phyloP scores from a whole-genome alignment of 208 protist genomes.

The Trypanosoma boissoni region DNA sequence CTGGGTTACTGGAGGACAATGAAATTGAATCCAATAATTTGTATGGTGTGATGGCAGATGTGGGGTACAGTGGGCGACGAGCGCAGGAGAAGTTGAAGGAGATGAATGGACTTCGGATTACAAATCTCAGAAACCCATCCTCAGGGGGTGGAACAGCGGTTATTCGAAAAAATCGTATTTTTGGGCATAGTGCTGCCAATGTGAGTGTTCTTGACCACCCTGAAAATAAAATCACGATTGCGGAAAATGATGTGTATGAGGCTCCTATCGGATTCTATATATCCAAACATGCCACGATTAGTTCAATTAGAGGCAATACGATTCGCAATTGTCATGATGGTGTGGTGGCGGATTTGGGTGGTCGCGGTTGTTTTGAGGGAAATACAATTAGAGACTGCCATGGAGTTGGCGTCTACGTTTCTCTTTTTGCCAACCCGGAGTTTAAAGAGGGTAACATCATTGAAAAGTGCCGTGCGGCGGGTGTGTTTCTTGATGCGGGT shows the following conservation, averaged over 20 bases:
- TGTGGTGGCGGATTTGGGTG: slow-evolving; percentile 45
- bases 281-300: slow-evolving; percentile 37
- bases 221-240: slow-evolving; percentile 28
- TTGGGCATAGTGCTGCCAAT: slow-evolving; percentile 55
- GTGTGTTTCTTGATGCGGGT: slow-evolving; percentile 65
- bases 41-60: slow-evolving; percentile 67
- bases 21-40: slow-evolving; percentile 60
- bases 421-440: slow-evolving; percentile 40
- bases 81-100: slow-evolving; percentile 32
- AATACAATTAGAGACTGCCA: slow-evolving; percentile 70
- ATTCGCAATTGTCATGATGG: slow-evolving; percentile 77
- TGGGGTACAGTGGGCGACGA: slow-evolving; percentile 34
- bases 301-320: slow-evolving; percentile 43
- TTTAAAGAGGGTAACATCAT: slow-evolving; percentile 55
- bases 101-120: not conserved
- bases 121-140: not conserved
- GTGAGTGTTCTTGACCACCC: slow-evolving; percentile 39
- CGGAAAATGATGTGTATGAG: slow-evolving; percentile 57
- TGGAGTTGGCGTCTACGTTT: slow-evolving; percentile 66
- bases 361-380: slow-evolving; percentile 42
- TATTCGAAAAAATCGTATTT: slow-evolving; percentile 52
- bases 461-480: slow-evolving; percentile 55
- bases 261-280: slow-evolving; percentile 70
- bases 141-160: slow-evolving; percentile 11
- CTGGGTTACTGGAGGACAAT: slow-evolving; percentile 65